Base-by-base conservation (phyloP, 2,329 filamentous ascomycete species). In the Pyrenochaeta sp. region DNA sequence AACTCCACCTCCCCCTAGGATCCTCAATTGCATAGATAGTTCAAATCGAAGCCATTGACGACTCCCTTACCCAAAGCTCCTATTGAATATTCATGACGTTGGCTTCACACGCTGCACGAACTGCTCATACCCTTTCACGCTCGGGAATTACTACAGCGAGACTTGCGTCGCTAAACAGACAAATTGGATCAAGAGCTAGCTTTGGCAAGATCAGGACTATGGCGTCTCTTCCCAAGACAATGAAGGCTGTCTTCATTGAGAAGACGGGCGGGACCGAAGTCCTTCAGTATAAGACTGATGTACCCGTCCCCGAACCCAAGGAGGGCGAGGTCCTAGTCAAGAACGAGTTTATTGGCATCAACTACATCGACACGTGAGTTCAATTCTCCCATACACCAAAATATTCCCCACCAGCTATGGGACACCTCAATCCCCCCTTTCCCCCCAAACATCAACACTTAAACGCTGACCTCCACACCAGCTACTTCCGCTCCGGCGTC, bases 401-500 rank as follows among this genome's bases (percentile, higher is more conserved):
- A n/a, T n/a, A n/a, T n/a, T n/a, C n/a, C n/a, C n/a, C n/a, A n/a
- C n/a, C n/a, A n/a, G n/a, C n/a, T n/a, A n/a, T n/a, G n/a, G n/a
- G n/a, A n/a, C n/a, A n/a, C n/a, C n/a, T n/a, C n/a, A n/a, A n/a
- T n/a, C n/a, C n/a, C n/a, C n/a, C n/a, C n/a, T n/a, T n/a, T n/a
- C n/a, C n/a, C n/a, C n/a, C n/a, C n/a, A n/a, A n/a, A n/a, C n/a
- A n/a, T n/a, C n/a, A n/a, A n/a, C n/a, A n/a, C n/a, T n/a, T n/a
- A n/a, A n/a, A n/a, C 14, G 9, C 24, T 27, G 24, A 27, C 4
- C 4, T 14, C 11, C 8, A 14, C 37, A 15, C 2, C 51, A 84
- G 80, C 26, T 96, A 96, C 74, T 95, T 92, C 81, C 90, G 92
- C 68, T 84, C 81, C 9, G 92, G 92, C 8, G 82, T 96, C 36